Percentiles rank a stretch among this genome's conserved stretches.
Evolutionary conservation across 345 rosid genomes (phyloP).

Genomic region (Microcos paniculata): DNA sequence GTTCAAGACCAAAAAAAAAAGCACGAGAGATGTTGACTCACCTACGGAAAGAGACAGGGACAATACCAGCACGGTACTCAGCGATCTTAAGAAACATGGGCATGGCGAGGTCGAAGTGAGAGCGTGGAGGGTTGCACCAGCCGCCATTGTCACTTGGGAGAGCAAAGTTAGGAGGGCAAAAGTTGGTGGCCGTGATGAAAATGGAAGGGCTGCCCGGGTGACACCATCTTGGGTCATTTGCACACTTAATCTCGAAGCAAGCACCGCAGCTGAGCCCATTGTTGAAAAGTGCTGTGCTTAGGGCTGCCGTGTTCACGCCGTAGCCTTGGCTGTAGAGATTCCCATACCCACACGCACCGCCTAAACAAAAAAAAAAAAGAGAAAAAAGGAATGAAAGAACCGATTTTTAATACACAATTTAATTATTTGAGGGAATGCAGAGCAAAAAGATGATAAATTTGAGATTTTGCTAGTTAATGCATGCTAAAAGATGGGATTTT

Average conservation of each 20-base stretch:
- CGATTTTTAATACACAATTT: neutral
- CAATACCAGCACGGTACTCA: conserved; percentile 90
- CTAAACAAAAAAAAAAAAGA: conserved; percentile 24
- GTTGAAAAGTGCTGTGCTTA: conserved; percentile 93
- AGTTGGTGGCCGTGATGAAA: conserved; percentile 83
- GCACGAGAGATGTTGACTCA: conserved; percentile 18
- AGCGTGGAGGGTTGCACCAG: conserved; percentile 99
- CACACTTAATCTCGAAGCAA: conserved; percentile 88
- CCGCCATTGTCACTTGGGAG: conserved; percentile 84
- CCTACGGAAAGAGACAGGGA: conserved; percentile 88
- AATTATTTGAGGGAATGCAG: neutral
- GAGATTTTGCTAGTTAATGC: neutral
- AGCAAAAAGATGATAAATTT: neutral
- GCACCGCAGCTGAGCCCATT: conserved; percentile 88
- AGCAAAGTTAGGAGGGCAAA: conserved; percentile 94
- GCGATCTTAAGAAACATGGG: conserved; percentile 98
- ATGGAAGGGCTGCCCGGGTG: conserved; percentile 76
- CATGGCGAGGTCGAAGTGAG: conserved; percentile 98
- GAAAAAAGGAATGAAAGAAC: too few relatives aligned
- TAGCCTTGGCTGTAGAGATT: conserved; percentile 95
- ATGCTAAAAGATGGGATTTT: neutral
- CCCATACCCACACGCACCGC: conserved; percentile 98
- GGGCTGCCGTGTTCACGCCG: conserved; percentile 92
- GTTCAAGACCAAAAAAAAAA: too few relatives aligned
- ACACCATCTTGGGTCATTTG: conserved; percentile 80